A percentile compares a stretch with the other conserved stretches of the same genome.
Evolutionary conservation across 768 basidiomycete genomes (phyloP).

Genomic region (Boletus vinaceobasis): DNA sequence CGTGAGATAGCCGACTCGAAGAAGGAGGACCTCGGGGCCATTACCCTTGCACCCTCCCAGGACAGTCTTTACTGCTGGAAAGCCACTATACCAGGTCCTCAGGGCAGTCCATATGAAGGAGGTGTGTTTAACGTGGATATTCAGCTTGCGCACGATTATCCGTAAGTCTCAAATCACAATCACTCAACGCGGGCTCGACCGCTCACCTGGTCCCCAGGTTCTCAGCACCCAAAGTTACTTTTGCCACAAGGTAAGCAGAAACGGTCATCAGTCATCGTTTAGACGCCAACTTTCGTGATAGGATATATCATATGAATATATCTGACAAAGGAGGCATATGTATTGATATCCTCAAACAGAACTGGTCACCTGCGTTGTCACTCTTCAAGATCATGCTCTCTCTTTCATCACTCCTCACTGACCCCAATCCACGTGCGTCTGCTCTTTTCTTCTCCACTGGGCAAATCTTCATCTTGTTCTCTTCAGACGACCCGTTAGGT

Average conservation of each 20-base stretch:
- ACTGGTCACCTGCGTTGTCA: slow-evolving; percentile 93
- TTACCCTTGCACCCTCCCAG: slow-evolving; percentile 62
- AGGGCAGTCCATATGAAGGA: slow-evolving; percentile 79
- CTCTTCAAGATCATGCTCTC: slow-evolving; percentile 94
- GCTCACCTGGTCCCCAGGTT: slow-evolving; percentile 45
- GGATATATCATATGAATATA: slow-evolving; percentile 90
- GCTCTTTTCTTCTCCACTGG: background rate
- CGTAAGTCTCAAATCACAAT: slow-evolving; percentile 40
- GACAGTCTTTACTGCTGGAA: slow-evolving; percentile 71
- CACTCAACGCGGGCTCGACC: background rate
- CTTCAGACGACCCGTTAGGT: slow-evolving; percentile 70
- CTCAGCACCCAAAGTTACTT: slow-evolving; percentile 72
- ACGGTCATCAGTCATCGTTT: background rate
- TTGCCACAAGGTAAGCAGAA: slow-evolving; percentile 60
- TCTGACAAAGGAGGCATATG: slow-evolving; percentile 76
- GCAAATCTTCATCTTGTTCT: slow-evolving; percentile 8
- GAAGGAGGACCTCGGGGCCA: slow-evolving; percentile 79
- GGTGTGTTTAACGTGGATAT: slow-evolving; percentile 72
- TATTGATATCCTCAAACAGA: slow-evolving; percentile 88
- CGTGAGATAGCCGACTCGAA: slow-evolving; percentile 76
- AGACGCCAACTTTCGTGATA: slow-evolving; percentile 24
- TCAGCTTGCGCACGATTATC: slow-evolving; percentile 68
- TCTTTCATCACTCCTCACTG: slow-evolving; percentile 86
- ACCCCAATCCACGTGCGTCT: slow-evolving; percentile 85
- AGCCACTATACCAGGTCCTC: slow-evolving; percentile 76